Percentiles rank a stretch among this genome's conserved stretches.
Conservation (phyloP, 129 eudicot species). For the Saussurea involucrata region DNA sequence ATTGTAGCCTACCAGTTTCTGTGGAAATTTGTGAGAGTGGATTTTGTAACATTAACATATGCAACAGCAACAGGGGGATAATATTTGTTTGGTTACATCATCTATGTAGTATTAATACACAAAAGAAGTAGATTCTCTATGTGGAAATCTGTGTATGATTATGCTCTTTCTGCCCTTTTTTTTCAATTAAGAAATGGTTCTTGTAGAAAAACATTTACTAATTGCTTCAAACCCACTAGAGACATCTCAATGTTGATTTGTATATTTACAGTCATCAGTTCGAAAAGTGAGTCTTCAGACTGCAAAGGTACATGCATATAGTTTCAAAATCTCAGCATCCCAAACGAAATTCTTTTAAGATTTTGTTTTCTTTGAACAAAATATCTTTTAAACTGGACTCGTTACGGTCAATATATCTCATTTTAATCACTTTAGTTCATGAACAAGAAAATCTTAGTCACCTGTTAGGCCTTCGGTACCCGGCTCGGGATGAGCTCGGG, state of each 20-base stretch:
- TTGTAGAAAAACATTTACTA: background rate
- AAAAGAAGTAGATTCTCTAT: too few relatives aligned
- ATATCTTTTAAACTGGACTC: background rate
- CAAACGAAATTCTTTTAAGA: background rate
- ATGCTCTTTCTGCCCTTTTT: conserved; percentile 1
- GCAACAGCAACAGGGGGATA: too few relatives aligned
- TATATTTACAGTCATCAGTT: conserved; percentile 76
- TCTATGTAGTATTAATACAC: too few relatives aligned
- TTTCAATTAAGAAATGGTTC: background rate
- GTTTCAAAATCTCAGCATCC: background rate
- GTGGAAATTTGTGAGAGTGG: too few relatives aligned
- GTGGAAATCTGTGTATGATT: conserved; percentile 65
- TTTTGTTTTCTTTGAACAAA: background rate
- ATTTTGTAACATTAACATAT: too few relatives aligned
- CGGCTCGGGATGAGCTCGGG: too few relatives aligned
- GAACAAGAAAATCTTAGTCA: too few relatives aligned
- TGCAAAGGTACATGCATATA: conserved; percentile 51
- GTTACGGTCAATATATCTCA: too few relatives aligned
- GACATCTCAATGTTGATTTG: background rate
- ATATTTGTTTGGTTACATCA: too few relatives aligned
- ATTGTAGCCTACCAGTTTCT: too few relatives aligned
- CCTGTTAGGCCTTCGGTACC: too few relatives aligned
- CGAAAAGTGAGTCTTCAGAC: conserved; percentile 62
- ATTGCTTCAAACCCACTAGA: background rate
- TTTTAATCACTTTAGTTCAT: too few relatives aligned